phyloP scores from a whole-genome alignment of 1,139 yeast genomes.

The Scheffersomyces quercinus region DNA sequence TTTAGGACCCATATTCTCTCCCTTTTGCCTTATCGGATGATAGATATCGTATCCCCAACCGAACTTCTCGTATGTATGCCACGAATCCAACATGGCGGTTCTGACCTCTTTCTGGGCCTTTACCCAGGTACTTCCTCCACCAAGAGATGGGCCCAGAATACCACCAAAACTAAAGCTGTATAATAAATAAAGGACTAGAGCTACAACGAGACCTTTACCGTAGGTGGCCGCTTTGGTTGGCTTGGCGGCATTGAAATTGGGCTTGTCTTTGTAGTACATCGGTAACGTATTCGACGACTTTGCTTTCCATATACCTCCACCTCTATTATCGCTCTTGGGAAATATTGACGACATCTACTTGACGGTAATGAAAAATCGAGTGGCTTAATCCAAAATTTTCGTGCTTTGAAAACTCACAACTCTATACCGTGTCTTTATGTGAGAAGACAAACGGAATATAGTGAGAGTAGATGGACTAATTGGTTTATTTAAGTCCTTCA shows the following conservation, averaged over 20 bases:
- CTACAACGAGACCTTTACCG: slow-evolving; percentile 40
- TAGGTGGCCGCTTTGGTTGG: slow-evolving; percentile 30
- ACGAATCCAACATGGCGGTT: slow-evolving; percentile 68
- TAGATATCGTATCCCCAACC: slow-evolving; percentile 87
- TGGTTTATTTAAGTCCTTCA: no score
- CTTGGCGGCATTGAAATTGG: slow-evolving; percentile 3
- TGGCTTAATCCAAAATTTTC: no score
- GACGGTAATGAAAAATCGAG: no score
- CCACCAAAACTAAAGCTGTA: slow-evolving; percentile 23
- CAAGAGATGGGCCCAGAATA: slow-evolving; percentile 1
- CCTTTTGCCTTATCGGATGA: slow-evolving; percentile 55
- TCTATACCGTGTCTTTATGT: no score
- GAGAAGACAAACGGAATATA: no score
- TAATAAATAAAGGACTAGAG: slow-evolving; percentile 39
- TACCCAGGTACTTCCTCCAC: slow-evolving; percentile 30
- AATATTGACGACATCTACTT: slow-evolving; percentile 83
- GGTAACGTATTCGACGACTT: slow-evolving; percentile 11
- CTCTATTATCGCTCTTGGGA: slow-evolving; percentile 77
- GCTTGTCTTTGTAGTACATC: slow-evolving; percentile 18
- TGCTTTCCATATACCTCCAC: slow-evolving; percentile 64
- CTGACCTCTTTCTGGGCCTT: slow-evolving; percentile 56
- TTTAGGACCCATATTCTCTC: slow-evolving; percentile 76
- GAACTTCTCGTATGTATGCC: slow-evolving; percentile 73
- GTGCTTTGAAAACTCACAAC: no score
- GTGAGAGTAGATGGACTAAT: no score